These are phyloP conservation scores for Plantago ovata DNA, from an alignment of 257 asterid genomes.

Conservation along the genomic window DNA sequence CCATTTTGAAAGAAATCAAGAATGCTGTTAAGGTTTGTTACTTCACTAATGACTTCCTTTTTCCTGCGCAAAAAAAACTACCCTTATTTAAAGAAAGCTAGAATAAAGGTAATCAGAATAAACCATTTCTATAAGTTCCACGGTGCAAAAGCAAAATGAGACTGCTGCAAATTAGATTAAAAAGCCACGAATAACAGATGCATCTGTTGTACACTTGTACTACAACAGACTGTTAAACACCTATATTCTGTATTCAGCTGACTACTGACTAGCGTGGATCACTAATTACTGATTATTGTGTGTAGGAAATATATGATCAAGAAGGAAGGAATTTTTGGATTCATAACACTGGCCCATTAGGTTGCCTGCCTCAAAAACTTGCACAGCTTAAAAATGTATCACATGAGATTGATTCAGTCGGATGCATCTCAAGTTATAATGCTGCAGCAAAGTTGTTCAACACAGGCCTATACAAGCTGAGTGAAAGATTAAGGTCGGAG, in stretches of 20 bases:
- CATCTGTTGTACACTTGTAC: too few relatives aligned
- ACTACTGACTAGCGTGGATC: background rate
- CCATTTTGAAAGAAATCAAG: conserved; percentile 56
- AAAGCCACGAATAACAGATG: background rate
- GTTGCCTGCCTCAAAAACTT: conserved; percentile 80
- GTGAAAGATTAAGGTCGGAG: conserved; percentile 46
- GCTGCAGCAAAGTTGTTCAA: conserved; percentile 65
- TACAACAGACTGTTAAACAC: too few relatives aligned
- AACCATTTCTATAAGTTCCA: background rate
- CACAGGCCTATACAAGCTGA: conserved; percentile 45
- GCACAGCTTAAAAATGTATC: conserved; percentile 37
- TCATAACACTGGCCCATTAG: conserved; percentile 90
- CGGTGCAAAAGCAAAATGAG: background rate
- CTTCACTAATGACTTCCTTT: background rate
- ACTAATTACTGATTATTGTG: conserved; percentile 12
- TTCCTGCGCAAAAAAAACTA: background rate
- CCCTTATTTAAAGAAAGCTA: background rate
- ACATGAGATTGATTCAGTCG: conserved; percentile 45
- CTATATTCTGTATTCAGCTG: background rate
- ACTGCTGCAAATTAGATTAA: background rate
- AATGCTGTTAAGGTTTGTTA: conserved; percentile 53
- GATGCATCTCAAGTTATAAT: conserved; percentile 65
- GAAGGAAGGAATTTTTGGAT: conserved; percentile 90
- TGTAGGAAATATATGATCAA: conserved; percentile 54
- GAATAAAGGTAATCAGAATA: background rate